Base-by-base conservation (phyloP, 2,329 filamentous ascomycete species). In the Fusarium ramigenum region DNA sequence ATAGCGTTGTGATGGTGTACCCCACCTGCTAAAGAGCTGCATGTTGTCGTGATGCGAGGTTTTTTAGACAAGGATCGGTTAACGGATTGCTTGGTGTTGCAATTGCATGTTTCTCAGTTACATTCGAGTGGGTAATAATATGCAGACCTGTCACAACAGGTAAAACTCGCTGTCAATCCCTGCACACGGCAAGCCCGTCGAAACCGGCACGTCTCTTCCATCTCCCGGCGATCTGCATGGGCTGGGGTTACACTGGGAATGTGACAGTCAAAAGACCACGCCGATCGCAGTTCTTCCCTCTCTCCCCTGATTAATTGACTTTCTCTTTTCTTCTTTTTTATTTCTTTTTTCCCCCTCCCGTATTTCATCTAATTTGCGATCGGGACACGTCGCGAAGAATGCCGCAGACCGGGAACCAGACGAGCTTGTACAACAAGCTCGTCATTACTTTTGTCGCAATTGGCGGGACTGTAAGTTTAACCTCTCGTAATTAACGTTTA, bases 361-460 rank as follows among this genome's bases (percentile, higher is more conserved):
- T 23, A 39, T 52, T 7, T 4, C 12, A 15, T 39, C 42, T 3
- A 60, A 32, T 42, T 32, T 32, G 30, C 30, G 30, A 32, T 32
- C 23, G 1, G 23, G 37, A 37, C 3, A 60, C 30, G 10, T 6
- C n/a, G 9, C 18, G 19, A 54, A 58, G 7, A 32, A 72, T 72
- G 69, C 54, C 69, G 30, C 59, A 70, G 19, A 61, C 59, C 1
- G 69, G 69, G 34, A 72, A 72, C 18, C 70, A 75, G 61, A 80
- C 79, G 9, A 81, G 74, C 50, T 58, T 69, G 32, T 82, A 81
- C 69, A 82, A 82, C 66, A 77, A 78, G 59, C 79, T 82, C 14
- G 78, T 82, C 32, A 82, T 80, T 12, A 76, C 80, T n/a, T 79
- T 80, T 42, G 80, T 82, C 9, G 80, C 80, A 6, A 77, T 82